Conservation (phyloP, 495 filamentous ascomycete genomes). For the Xylaria nigripes region DNA sequence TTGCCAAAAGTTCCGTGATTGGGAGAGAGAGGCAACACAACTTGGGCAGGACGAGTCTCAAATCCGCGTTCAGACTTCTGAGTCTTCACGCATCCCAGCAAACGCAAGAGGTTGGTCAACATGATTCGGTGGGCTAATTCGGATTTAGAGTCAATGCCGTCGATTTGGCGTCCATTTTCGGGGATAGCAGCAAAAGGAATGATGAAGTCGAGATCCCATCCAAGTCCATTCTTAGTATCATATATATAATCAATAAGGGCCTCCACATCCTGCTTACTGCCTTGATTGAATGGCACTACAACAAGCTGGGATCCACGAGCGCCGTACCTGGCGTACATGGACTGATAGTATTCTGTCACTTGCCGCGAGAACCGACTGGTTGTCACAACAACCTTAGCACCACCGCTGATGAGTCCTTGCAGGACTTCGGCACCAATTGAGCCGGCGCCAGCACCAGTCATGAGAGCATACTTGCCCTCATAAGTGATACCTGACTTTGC, state of each 20-base stretch:
- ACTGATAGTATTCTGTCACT: constrained; percentile 98
- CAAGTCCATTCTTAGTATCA: constrained; percentile 89
- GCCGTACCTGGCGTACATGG: constrained; percentile 92
- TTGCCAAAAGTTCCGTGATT: constrained; percentile 99
- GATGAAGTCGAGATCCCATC: constrained; percentile 95
- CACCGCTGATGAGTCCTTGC: constrained; percentile 91
- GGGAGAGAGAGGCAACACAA: constrained; percentile 90
- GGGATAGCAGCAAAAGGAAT: constrained; percentile 96
- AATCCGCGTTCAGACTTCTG: constrained; percentile 82
- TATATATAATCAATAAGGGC: constrained; percentile 93
- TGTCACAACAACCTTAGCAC: constrained; percentile 91
- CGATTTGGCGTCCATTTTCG: constrained; percentile 96
- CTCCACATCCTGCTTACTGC: constrained; percentile 94
- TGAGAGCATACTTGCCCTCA: constrained; percentile 90
- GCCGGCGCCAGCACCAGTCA: constrained; percentile 96
- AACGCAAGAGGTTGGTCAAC: constrained; percentile 90
- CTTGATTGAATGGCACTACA: constrained; percentile 98
- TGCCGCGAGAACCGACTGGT: constrained; percentile 94
- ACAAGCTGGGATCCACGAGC: constrained; percentile 91
- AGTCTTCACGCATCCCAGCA: constrained; percentile 82
- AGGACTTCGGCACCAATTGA: constrained; percentile 98
- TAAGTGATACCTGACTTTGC: constrained; percentile 83
- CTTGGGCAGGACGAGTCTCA: constrained; percentile 91
- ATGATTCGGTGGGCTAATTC: constrained; percentile 98
- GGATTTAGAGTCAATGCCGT: constrained; percentile 93